phyloP scores from a whole-genome alignment of 129 eudicot species.

The Rutidosis leptorrhynchoides region DNA sequence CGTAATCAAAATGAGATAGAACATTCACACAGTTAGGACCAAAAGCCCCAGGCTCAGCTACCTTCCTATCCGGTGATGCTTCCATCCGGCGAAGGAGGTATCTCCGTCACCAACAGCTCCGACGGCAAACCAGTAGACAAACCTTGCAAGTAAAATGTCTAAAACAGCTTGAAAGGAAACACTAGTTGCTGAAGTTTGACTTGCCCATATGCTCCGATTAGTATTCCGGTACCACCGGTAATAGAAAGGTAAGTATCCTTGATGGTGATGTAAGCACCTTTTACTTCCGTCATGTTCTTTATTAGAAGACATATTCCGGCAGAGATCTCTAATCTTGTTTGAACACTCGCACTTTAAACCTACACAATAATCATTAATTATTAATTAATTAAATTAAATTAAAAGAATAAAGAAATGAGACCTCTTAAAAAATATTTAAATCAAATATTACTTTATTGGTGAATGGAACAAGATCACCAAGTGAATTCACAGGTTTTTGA shows the following conservation, averaged over 20 bases:
- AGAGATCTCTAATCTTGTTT: constrained; percentile 71
- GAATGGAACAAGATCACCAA: constrained; percentile 87
- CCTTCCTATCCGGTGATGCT: constrained; percentile 76
- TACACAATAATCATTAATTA: constrained; percentile 24
- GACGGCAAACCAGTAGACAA: constrained; percentile 70
- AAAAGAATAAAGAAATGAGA: too few species aligned
- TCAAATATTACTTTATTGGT: constrained; percentile 57
- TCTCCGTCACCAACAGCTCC: constrained; percentile 58
- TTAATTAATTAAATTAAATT: too few species aligned
- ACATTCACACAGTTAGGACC: too few species aligned
- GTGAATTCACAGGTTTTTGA: constrained; percentile 67
- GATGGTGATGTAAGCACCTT: constrained; percentile 79
- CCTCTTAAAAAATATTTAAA: too few species aligned
- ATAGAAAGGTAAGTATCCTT: constrained; percentile 69
- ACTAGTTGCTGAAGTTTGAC: constrained; percentile 79
- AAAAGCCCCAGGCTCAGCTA: constrained; percentile 56
- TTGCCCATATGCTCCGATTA: constrained; percentile 83
- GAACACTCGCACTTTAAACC: constrained; percentile 70
- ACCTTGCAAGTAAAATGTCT: too few species aligned
- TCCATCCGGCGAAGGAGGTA: constrained; percentile 80
- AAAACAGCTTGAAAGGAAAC: constrained; percentile 82
- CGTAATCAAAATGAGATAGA: too few species aligned
- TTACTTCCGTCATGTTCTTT: constrained; percentile 58
- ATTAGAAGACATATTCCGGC: constrained; percentile 85
- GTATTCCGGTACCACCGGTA: too few species aligned